Evolutionary conservation across 345 rosid genomes (phyloP).

Genomic region (Aquilaria malaccensis): DNA sequence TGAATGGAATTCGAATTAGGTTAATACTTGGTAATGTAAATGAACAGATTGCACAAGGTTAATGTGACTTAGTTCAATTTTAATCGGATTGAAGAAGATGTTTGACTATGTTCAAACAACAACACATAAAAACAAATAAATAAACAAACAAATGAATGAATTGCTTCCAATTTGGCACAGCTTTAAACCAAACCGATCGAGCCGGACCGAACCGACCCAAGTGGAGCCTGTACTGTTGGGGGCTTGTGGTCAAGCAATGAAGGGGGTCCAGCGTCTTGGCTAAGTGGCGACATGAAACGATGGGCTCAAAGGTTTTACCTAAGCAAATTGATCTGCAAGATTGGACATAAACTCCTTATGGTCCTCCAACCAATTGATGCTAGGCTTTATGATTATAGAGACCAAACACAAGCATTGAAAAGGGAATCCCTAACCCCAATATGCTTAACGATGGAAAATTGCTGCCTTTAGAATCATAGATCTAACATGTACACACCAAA

Average conservation of each 20-base stretch:
- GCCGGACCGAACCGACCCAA: neutral
- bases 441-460: slow-evolving; percentile 18
- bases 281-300: slow-evolving; percentile 40
- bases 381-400: slow-evolving; percentile 7
- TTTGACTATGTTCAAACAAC: too few species aligned
- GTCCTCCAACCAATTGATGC: too few species aligned
- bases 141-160: too few species aligned
- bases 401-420: neutral
- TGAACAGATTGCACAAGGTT: too few species aligned
- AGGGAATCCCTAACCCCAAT: slow-evolving; percentile 12
- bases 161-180: too few species aligned
- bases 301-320: slow-evolving; percentile 51
- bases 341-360: slow-evolving; percentile 28
- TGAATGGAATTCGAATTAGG: too few species aligned
- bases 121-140: too few species aligned
- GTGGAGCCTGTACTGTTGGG: slow-evolving; percentile 6
- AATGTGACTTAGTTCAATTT: too few species aligned
- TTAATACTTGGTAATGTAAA: too few species aligned
- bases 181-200: too few species aligned
- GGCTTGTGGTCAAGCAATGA: slow-evolving; percentile 38
- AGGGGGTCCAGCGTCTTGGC: slow-evolving; percentile 30
- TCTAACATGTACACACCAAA: neutral
- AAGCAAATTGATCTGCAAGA: slow-evolving; percentile 24
- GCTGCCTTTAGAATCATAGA: slow-evolving; percentile 16
- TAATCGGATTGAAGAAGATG: too few species aligned